Conservation (phyloP, 768 basidiomycete species). For the Boletus edulis region DNA sequence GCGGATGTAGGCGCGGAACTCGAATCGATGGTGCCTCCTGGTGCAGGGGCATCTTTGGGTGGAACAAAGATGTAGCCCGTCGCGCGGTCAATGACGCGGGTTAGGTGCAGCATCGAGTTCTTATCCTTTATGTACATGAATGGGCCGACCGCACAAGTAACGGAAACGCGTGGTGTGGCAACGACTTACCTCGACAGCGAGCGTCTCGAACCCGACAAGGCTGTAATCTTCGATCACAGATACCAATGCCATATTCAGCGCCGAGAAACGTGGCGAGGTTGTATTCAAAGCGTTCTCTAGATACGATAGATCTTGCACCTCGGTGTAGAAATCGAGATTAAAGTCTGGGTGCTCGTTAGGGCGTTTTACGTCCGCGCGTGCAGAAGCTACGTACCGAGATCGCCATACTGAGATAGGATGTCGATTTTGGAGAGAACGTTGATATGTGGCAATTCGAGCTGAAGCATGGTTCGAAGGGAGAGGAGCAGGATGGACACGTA, state of each 20-base stretch:
- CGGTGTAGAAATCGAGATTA: constrained; percentile 96
- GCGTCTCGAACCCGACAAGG: constrained; percentile 93
- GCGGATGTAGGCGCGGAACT: constrained; percentile 35
- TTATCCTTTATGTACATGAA: constrained; percentile 63
- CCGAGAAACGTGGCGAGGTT: constrained; percentile 64
- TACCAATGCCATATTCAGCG: constrained; percentile 86
- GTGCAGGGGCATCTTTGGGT: constrained; percentile 32
- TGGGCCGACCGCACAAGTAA: background rate
- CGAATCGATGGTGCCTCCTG: constrained; percentile 31
- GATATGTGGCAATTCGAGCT: constrained; percentile 95
- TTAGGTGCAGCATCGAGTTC: constrained; percentile 88
- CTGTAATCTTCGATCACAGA: constrained; percentile 92
- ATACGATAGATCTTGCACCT: constrained; percentile 93
- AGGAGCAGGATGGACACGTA: constrained; percentile 91
- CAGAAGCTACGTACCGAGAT: constrained; percentile 62
- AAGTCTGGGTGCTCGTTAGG: constrained; percentile 59
- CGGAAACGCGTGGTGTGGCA: background rate
- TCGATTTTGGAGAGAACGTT: constrained; percentile 98
- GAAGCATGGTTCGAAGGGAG: constrained; percentile 95
- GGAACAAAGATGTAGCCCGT: constrained; percentile 91
- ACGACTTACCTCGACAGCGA: constrained; percentile 82
- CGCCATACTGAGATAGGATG: constrained; percentile 85
- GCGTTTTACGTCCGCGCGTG: background rate
- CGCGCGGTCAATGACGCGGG: constrained; percentile 81
- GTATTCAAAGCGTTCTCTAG: constrained; percentile 72